A percentile compares a stretch with the other conserved stretches of the same genome.
phyloP scores from a whole-genome alignment of 306 rosid species.

The Acacia crassicarpa region DNA sequence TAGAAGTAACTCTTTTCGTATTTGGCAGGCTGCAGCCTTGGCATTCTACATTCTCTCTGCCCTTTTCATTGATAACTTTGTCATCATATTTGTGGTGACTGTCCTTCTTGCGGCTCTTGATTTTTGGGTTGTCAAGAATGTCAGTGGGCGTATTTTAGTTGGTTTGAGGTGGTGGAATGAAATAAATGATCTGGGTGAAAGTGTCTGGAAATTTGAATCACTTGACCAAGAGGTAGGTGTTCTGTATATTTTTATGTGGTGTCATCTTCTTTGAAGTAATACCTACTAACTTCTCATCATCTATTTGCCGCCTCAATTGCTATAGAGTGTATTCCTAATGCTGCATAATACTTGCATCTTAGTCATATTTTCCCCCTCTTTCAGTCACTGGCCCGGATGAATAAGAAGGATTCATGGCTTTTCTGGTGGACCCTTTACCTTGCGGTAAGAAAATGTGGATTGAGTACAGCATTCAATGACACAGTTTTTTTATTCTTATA shows the following conservation, averaged over 20 bases:
- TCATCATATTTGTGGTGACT: constrained; percentile 96
- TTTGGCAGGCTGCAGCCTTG: constrained; percentile 83
- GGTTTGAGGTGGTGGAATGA: constrained; percentile 99
- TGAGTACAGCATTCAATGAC: not conserved
- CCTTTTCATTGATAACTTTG: constrained; percentile 80
- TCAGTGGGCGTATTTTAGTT: constrained; percentile 94
- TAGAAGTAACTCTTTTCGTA: constrained; percentile 21
- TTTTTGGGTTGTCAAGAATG: constrained; percentile 99
- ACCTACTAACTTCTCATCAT: not conserved
- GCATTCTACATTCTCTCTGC: constrained; percentile 94
- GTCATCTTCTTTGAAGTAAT: constrained; percentile 4
- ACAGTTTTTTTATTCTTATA: not conserved
- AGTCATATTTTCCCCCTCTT: constrained; percentile 20
- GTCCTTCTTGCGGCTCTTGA: constrained; percentile 96
- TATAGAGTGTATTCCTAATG: constrained; percentile 6
- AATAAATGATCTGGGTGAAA: constrained; percentile 93
- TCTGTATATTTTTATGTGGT: not conserved
- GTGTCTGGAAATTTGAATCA: constrained; percentile 68
- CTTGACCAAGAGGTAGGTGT: constrained; percentile 58
- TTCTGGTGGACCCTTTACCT: constrained; percentile 98
- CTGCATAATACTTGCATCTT: constrained; percentile 21
- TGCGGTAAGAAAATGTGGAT: constrained; percentile 23
- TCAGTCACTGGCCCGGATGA: constrained; percentile 91
- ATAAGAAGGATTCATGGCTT: constrained; percentile 97
- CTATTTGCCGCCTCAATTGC: constrained; percentile 3